These are phyloP conservation scores for Cyathus striatus DNA, from an alignment of 768 basidiomycete species.

Conservation along the genomic window DNA sequence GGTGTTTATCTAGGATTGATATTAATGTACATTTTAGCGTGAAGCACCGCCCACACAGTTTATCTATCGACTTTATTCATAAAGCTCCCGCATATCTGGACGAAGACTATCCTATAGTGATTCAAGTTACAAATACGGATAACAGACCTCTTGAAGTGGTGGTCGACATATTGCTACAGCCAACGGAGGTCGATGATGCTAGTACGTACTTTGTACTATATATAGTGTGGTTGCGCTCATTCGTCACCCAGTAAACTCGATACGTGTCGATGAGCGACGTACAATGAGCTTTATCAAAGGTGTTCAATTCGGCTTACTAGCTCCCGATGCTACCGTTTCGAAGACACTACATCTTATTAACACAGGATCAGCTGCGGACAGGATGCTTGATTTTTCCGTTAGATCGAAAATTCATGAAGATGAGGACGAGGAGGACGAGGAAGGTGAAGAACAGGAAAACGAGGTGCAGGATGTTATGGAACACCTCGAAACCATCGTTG, in stretches of 20 bases:
- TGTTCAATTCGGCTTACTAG: constrained; percentile 57
- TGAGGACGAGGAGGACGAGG: constrained; percentile 9
- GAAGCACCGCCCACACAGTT: constrained; percentile 53
- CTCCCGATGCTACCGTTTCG: constrained; percentile 47
- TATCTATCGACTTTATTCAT: constrained; percentile 54
- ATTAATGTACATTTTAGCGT: constrained; percentile 34
- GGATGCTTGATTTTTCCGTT: constrained; percentile 78
- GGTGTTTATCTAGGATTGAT: constrained; percentile 1
- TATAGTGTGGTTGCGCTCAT: background rate
- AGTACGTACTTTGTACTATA: constrained; percentile 33
- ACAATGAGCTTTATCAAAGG: constrained; percentile 75
- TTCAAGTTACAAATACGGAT: constrained; percentile 72
- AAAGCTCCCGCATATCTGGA: constrained; percentile 71
- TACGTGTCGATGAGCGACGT: constrained; percentile 55
- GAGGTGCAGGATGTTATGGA: constrained; percentile 41
- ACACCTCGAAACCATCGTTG: constrained; percentile 55
- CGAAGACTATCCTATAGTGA: constrained; percentile 70
- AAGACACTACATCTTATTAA: constrained; percentile 65
- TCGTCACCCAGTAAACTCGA: constrained; percentile 45
- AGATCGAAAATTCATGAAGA: constrained; percentile 41
- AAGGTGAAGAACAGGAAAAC: constrained; percentile 17
- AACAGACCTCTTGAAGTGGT: constrained; percentile 60
- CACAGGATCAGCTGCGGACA: constrained; percentile 60
- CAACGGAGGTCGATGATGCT: constrained; percentile 69
- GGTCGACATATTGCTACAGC: constrained; percentile 77